Percentiles rank a stretch among this genome's conserved stretches.
Conservation (phyloP, 2,329 filamentous ascomycete genomes). For the Xylaria sp. region DNA sequence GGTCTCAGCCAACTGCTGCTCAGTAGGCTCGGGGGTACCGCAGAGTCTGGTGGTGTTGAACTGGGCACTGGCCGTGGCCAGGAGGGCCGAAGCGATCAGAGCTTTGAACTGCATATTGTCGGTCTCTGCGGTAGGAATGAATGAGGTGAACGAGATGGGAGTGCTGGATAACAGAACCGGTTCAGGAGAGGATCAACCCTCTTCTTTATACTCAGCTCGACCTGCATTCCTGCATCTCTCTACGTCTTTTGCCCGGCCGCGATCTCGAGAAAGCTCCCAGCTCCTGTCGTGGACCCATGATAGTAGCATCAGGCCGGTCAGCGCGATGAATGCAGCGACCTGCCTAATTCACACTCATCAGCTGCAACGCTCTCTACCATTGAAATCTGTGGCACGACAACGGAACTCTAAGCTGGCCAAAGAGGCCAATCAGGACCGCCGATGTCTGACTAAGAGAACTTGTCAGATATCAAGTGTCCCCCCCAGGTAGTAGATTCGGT, state of each 20-base stretch:
- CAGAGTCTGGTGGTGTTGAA: constrained; percentile 40
- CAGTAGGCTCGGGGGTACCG: constrained; percentile 45
- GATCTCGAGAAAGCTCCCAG: constrained; percentile 10
- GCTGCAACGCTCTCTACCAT: constrained; percentile 33
- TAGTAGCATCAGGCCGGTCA: constrained; percentile 25
- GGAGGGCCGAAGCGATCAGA: constrained; percentile 36
- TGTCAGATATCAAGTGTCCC: constrained; percentile 30
- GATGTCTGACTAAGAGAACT: constrained; percentile 21
- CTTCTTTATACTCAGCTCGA: constrained; percentile 30
- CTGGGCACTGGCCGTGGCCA: constrained; percentile 42
- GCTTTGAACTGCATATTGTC: constrained; percentile 44
- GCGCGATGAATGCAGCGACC: constrained; percentile 28
- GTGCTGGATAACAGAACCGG: constrained; percentile 17
- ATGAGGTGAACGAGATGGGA: constrained; percentile 19
- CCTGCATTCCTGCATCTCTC: neutral
- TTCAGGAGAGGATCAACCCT: constrained; percentile 26
- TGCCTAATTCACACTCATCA: constrained; percentile 35
- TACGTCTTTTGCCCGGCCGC: neutral
- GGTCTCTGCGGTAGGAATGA: constrained; percentile 16
- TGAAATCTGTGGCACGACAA: constrained; percentile 30
- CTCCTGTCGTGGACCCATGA: constrained; percentile 21
- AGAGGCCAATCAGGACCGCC: constrained; percentile 28
- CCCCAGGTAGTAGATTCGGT: constrained; percentile 17
- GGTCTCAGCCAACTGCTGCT: constrained; percentile 42
- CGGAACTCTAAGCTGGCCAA: constrained; percentile 10